Conservation (phyloP, 768 basidiomycete genomes). For the Rhodotorula kratochvilovae region DNA sequence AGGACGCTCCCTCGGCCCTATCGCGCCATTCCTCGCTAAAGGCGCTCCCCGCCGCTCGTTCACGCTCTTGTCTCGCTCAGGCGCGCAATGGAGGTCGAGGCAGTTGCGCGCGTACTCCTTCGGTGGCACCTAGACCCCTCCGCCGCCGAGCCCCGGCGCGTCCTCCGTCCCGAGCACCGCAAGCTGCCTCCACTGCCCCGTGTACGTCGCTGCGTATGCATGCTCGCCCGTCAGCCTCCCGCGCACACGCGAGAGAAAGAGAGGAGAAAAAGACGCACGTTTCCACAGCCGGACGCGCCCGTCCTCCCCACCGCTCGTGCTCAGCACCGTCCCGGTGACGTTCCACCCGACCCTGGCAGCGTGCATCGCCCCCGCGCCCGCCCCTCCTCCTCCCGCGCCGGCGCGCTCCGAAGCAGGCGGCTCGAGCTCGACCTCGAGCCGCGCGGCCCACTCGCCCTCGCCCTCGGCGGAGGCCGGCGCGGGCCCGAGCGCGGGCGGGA, state of each 20-base stretch:
- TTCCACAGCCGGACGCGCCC: slow-evolving; percentile 60
- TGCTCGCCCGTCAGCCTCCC: not conserved
- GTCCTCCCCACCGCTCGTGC: slow-evolving; percentile 64
- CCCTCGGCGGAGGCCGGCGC: not conserved
- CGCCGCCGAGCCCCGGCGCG: not conserved
- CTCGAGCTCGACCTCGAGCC: slow-evolving; percentile 77
- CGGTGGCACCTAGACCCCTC: too few relatives aligned
- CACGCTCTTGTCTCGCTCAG: too few relatives aligned
- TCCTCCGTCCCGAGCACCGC: slow-evolving; percentile 26
- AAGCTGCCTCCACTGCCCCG: slow-evolving; percentile 33
- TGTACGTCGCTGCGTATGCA: slow-evolving; percentile 18
- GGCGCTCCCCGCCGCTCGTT: too few relatives aligned
- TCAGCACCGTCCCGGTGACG: slow-evolving; percentile 70
- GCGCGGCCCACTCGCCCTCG: slow-evolving; percentile 62
- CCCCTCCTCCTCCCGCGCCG: slow-evolving; percentile 51
- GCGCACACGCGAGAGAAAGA: too few relatives aligned
- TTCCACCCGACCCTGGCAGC: slow-evolving; percentile 92
- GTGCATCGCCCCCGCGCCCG: slow-evolving; percentile 50
- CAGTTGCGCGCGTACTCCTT: too few relatives aligned
- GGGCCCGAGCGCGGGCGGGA: slow-evolving; percentile 54
- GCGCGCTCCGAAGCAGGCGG: slow-evolving; percentile 56
- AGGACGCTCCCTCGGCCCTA: too few relatives aligned
- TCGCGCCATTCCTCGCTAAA: too few relatives aligned
- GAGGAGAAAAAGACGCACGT: slow-evolving; percentile 55
- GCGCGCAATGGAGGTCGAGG: too few relatives aligned